phyloP scores from a whole-genome alignment of 2,329 filamentous ascomycete species.

The Hypoxylon sp. region DNA sequence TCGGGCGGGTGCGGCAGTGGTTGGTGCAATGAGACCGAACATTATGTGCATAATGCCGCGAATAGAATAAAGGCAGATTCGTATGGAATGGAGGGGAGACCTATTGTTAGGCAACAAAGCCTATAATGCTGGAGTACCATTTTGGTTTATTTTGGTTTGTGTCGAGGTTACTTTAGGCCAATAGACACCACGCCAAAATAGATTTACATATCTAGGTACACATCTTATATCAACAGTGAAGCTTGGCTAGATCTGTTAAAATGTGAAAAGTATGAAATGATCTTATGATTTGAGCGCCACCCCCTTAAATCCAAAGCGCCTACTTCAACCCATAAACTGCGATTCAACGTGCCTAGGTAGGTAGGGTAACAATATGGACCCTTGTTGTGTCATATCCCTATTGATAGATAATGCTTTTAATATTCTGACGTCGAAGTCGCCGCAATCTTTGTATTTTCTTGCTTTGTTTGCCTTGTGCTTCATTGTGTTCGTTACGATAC shows the following conservation, averaged over 20 bases:
- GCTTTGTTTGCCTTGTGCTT: slow-evolving; percentile 3
- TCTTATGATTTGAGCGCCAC: neutral
- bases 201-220: neutral
- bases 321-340: neutral
- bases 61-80: too few relatives aligned
- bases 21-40: too few relatives aligned
- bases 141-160: neutral
- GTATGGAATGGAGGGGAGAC: neutral
- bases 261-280: neutral
- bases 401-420: neutral
- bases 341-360: neutral
- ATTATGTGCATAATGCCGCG: too few relatives aligned
- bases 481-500: slow-evolving; percentile 7
- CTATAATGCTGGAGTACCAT: neutral
- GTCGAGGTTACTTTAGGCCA: neutral
- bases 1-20: neutral
- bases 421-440: neutral
- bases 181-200: neutral
- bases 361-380: neutral
- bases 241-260: neutral
- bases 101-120: neutral
- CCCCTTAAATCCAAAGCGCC: neutral
- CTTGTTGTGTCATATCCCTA: neutral
- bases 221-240: neutral
- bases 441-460: neutral